Evolutionary conservation across 2,329 filamentous ascomycete species (phyloP), one percentile per base, ranked within the genome.

Genomic region (Colletotrichum sp.): DNA sequence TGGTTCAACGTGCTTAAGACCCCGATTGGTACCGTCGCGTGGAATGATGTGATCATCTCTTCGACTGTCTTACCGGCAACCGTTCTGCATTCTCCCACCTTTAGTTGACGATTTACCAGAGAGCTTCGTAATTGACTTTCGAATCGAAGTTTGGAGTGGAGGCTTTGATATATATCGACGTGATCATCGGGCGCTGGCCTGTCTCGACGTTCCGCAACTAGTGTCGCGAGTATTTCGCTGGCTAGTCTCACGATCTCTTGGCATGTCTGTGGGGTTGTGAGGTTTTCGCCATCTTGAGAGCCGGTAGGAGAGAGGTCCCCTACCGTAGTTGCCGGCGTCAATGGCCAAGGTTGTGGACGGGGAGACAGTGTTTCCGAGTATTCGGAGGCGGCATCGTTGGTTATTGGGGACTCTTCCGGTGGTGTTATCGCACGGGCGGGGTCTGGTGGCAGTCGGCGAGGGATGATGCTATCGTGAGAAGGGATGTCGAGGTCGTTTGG

Each of bases 1-100:
- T 76, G 71, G 18, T 74, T 76, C 26, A 76, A 28, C 1, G 71
- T 43, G 59, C 65, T 70, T 3, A 76, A 28, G 13, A 76, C 38
- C 4, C 74, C 74, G 10, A 76, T 66, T 4, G 74, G 74, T 7
- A 55, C 52, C 4, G 74, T 36, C 2, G 34, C 48, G 7, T 74
- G 65, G 12, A 70, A 61, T 4, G 21, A 21, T 3, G 24, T 32
- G 16, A 76, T 13, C 48, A 76, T 36, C 5, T 61, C 30, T 13
- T 65, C 26, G 18, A 76, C 56, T 9, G 28, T 34, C 36, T 56
- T 38, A 3, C 18, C n/a, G 4, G 67, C n/a, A 7, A 24, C 7
- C 2, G 48, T 4, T 3, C 2, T 73, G 43, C 43, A 48, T 13
- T 48, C 43, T 2, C 28, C 7, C 5, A 16, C 61, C 4, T 21